Percentiles rank a stretch among this genome's conserved stretches.
These are phyloP conservation scores for Anisodus tanguticus DNA, from an alignment of 257 asterid genomes.

Conservation along the genomic window DNA sequence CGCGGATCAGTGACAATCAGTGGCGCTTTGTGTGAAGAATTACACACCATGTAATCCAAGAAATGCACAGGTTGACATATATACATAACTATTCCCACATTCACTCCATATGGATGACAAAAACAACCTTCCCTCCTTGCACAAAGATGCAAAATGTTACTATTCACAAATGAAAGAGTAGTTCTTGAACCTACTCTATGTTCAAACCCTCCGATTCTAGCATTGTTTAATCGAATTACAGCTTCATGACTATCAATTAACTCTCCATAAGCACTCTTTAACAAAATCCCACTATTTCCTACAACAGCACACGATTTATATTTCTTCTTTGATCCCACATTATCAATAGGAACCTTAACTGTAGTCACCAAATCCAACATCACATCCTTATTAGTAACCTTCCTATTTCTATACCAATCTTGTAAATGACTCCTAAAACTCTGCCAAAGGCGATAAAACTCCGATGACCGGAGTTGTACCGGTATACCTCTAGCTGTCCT, in stretches of 20 bases:
- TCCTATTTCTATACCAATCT: constrained; percentile 78
- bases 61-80: constrained; percentile 90
- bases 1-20: constrained; percentile 72
- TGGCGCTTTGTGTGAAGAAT: constrained; percentile 72
- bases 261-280: constrained; percentile 59
- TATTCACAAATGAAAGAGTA: constrained; percentile 78
- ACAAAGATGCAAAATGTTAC: constrained; percentile 81
- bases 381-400: constrained; percentile 43
- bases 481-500: constrained; percentile 61
- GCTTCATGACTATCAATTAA: constrained; percentile 74
- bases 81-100: constrained; percentile 77
- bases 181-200: constrained; percentile 73
- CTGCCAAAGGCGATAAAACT: constrained; percentile 71
- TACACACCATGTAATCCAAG: constrained; percentile 78
- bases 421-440: constrained; percentile 56
- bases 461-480: constrained; percentile 69
- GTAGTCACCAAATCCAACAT: constrained; percentile 55
- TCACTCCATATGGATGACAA: constrained; percentile 87
- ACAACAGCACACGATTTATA: constrained; percentile 86
- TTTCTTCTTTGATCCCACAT: constrained; percentile 24
- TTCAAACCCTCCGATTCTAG: constrained; percentile 63
- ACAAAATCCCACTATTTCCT: constrained; percentile 89
- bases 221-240: constrained; percentile 88
- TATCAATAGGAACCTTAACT: not conserved
- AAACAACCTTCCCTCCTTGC: constrained; percentile 78